Conservation (phyloP, 768 basidiomycete genomes). For the Pleurotus sapidus region DNA sequence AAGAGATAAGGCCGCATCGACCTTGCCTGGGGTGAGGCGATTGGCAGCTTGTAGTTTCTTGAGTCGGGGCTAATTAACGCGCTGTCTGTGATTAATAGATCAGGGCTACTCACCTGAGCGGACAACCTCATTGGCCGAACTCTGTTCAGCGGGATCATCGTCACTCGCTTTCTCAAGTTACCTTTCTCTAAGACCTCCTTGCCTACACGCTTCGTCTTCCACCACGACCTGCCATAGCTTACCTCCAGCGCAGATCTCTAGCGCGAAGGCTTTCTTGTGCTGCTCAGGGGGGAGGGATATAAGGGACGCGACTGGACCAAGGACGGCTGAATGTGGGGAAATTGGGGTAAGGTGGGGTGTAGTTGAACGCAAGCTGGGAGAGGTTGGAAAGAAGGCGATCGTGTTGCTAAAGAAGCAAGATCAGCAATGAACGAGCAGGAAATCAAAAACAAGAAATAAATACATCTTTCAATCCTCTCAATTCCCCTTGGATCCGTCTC, state of each 20-base stretch:
- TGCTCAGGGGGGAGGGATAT: slow-evolving; percentile 70
- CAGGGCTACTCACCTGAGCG: slow-evolving; percentile 34
- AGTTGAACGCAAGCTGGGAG: slow-evolving; percentile 79
- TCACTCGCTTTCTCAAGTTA: slow-evolving; percentile 80
- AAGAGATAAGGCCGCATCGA: slow-evolving; percentile 83
- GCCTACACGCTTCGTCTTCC: slow-evolving; percentile 87
- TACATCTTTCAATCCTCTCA: slow-evolving; percentile 65
- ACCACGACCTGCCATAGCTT: slow-evolving; percentile 94
- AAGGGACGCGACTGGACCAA: slow-evolving; percentile 90
- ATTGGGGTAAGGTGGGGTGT: slow-evolving; percentile 66
- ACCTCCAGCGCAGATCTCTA: slow-evolving; percentile 89
- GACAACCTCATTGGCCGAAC: slow-evolving; percentile 61
- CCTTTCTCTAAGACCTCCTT: slow-evolving; percentile 77
- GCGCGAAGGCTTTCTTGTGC: slow-evolving; percentile 79
- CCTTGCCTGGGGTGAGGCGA: slow-evolving; percentile 74
- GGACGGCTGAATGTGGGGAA: slow-evolving; percentile 88
- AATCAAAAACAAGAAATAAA: slow-evolving; percentile 10
- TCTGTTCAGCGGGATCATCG: slow-evolving; percentile 92
- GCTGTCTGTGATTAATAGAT: neutral
- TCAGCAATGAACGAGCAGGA: neutral
- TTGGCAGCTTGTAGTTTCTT: slow-evolving; percentile 80
- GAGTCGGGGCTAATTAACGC: neutral
- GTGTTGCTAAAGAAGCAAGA: slow-evolving; percentile 47
- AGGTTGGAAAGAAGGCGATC: slow-evolving; percentile 66
- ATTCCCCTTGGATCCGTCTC: slow-evolving; percentile 48